Percentiles rank a stretch among this genome's conserved stretches.
These are phyloP conservation scores for Fusarium mangiferae DNA, from an alignment of 2,329 filamentous ascomycete species.

Conservation along the genomic window DNA sequence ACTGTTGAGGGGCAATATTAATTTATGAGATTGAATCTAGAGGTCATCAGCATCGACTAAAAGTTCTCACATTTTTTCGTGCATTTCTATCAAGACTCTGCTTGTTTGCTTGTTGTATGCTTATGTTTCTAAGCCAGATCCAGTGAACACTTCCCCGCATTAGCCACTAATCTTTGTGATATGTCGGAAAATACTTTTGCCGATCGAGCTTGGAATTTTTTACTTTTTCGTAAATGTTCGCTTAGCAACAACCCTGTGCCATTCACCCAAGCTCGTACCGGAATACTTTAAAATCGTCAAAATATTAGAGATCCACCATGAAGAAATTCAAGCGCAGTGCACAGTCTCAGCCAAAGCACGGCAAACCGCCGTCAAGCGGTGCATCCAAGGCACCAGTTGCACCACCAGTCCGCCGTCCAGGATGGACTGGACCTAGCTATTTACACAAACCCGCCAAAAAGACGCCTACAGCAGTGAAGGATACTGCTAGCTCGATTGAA, in stretches of 20 bases:
- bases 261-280: background rate
- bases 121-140: background rate
- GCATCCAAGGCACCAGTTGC: slow-evolving; percentile 11
- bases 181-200: slow-evolving; percentile 2
- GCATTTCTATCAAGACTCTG: background rate
- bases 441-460: slow-evolving; percentile 5
- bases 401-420: slow-evolving; percentile 6
- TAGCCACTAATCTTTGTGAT: background rate
- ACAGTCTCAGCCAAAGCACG: slow-evolving; percentile 18
- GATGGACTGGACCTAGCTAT: slow-evolving; percentile 17
- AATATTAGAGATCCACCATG: background rate
- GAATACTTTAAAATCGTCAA: background rate
- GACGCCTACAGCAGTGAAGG: background rate
- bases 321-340: slow-evolving; percentile 8
- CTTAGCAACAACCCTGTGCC: background rate
- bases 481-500: background rate
- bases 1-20: background rate
- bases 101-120: rapidly evolving
- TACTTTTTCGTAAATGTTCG: background rate
- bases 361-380: background rate
- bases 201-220: background rate
- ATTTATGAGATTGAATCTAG: rapidly evolving
- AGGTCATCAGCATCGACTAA: rapidly evolving
- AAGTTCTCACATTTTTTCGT: rapidly evolving
- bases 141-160: too few relatives aligned